Percentiles rank a stretch among this genome's conserved stretches.
These are phyloP conservation scores for Zasmidium citrigriseum DNA, from an alignment of 2,329 filamentous ascomycete genomes.

Conservation along the genomic window DNA sequence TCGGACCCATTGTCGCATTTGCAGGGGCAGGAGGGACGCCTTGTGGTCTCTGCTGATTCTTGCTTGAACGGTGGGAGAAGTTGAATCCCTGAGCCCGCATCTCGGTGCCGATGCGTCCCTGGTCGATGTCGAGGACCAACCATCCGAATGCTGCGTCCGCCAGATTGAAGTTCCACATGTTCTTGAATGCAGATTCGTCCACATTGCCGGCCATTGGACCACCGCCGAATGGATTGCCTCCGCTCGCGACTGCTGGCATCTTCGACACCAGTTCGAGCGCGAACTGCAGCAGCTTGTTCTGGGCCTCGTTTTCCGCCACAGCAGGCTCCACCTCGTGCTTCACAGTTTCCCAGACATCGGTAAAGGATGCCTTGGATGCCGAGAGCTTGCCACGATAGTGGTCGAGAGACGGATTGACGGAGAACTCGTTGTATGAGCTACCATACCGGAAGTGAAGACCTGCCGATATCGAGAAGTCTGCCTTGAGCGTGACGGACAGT, in stretches of 20 bases:
- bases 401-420: constrained; percentile 94
- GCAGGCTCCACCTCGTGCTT: constrained; percentile 94
- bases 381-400: constrained; percentile 98
- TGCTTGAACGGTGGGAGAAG: constrained; percentile 91
- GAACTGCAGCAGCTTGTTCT: constrained; percentile 88
- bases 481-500: constrained; percentile 94
- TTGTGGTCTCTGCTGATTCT: constrained; percentile 52
- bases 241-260: constrained; percentile 94
- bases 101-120: constrained; percentile 93
- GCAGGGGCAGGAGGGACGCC: constrained; percentile 39
- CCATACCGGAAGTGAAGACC: constrained; percentile 98
- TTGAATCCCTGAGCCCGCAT: constrained; percentile 99
- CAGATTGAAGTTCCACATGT: constrained; percentile 99
- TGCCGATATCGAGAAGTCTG: constrained; percentile 96
- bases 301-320: constrained; percentile 88
- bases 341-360: constrained; percentile 99
- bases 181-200: constrained; percentile 99
- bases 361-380: constrained; percentile 97
- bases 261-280: constrained; percentile 93
- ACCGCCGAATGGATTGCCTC: constrained; percentile 94
- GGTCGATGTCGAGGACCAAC: constrained; percentile 91
- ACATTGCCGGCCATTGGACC: constrained; percentile 82
- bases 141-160: constrained; percentile 97
- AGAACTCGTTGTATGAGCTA: constrained; percentile 99
- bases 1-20: constrained; percentile 39